Evolutionary conservation across 2,329 filamentous ascomycete species (phyloP), one percentile per base, ranked within the genome.

Genomic region (Cladophialophora exuberans): DNA sequence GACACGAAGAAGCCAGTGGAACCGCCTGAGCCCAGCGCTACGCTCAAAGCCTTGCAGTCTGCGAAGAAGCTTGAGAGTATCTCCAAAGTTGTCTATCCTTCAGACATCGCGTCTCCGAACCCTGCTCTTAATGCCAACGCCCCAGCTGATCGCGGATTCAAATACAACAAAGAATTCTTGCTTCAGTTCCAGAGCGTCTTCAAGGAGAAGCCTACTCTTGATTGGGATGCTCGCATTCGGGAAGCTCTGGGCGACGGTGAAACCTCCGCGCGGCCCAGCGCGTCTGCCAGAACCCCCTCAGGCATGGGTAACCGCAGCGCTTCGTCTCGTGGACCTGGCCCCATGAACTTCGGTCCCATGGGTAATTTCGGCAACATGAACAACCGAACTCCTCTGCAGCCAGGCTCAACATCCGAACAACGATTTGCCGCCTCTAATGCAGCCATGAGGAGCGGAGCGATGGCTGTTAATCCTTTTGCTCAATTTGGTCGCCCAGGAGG

Each of bases 181-280:
- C 81, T 99, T 25, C 94, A 99, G 70, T 99, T 99, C 81, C 90
- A 97, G 76, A 84, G 84, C 65, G 90, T 96, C 17, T 99, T 97
- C 76, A 95, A 90, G 60, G 94, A 99, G 79, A 95, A 97, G 76
- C 94, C 94, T 11, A 96, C 91, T 0, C 74, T 92, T 38, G 93
- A 97, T 69, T 99, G 96, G 84, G 89, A 95, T 69, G 81, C 87
- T 62, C 92, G 94, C 68, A 86, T 99, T 59, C 81, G 93, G 82
- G 86, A 88, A 75, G 80, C 87, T 78, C 72, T 99, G 63, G 93
- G 93, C 54, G 92, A 96, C 62, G 79, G 79, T 31, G 81, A 83
- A 56, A 78, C 83, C 54, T 83, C 84, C 75, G 89, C 74, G 78
- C 87, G 72, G 72, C 82, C 71, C 74, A 85, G 69, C 73, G 85